phyloP scores from a whole-genome alignment of 2,329 filamentous ascomycete genomes.

The Colletotrichum paranaense region DNA sequence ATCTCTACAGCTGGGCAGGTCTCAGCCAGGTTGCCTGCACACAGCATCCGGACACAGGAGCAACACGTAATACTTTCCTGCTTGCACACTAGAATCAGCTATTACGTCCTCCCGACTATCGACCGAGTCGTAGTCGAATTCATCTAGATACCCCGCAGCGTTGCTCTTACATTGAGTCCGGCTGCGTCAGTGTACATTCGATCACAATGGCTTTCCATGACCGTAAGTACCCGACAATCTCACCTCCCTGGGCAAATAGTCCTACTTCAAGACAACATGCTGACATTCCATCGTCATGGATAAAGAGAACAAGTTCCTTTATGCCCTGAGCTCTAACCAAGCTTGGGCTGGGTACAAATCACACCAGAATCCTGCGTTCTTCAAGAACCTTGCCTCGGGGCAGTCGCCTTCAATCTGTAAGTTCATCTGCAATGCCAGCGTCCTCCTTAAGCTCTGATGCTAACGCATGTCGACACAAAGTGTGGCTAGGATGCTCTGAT shows the following conservation, averaged over 20 bases:
- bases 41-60: not conserved
- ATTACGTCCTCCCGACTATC: not conserved
- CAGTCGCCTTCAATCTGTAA: conserved; percentile 73
- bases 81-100: not conserved
- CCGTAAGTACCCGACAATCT: conserved; percentile 12
- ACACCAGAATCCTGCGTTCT: conserved; percentile 76
- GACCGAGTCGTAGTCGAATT: not conserved
- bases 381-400: conserved; percentile 73
- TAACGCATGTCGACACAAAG: conserved; percentile 42
- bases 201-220: conserved; percentile 27
- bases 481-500: conserved; percentile 92
- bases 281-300: not conserved
- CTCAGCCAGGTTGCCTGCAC: conserved; percentile 13
- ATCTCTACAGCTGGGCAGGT: conserved; percentile 14
- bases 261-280: not conserved
- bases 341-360: conserved; percentile 75
- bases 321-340: conserved; percentile 75
- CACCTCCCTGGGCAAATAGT: not conserved
- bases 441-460: not conserved
- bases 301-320: conserved; percentile 68
- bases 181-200: not conserved
- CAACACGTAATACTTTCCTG: not conserved
- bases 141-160: not conserved
- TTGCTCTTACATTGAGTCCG: not conserved
- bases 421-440: conserved; percentile 34